Evolutionary conservation across 176 grass and related monocot species (phyloP).

Genomic region (Alloteropsis semialata): DNA sequence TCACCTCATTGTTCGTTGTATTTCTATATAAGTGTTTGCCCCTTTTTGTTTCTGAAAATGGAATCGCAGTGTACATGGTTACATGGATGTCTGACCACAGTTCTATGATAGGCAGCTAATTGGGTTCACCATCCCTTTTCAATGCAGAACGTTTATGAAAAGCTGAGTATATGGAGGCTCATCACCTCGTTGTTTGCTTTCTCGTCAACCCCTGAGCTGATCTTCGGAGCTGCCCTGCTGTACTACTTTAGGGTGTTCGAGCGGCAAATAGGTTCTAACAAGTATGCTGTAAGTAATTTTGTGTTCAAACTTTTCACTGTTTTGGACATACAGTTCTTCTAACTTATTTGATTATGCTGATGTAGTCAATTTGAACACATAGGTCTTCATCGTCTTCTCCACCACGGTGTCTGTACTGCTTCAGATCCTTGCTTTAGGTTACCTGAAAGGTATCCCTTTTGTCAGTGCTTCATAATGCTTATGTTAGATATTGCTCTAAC

Average conservation of each 20-base stretch:
- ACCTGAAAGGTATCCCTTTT: conserved; percentile 59
- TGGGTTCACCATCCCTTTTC: background rate
- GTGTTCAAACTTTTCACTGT: too few species aligned
- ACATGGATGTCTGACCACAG: too few species aligned
- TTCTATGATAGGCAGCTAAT: background rate
- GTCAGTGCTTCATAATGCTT: background rate
- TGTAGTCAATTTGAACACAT: conserved; percentile 27
- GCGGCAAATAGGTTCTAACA: conserved; percentile 90
- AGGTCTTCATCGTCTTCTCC: conserved; percentile 87
- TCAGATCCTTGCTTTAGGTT: conserved; percentile 78
- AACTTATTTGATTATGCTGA: conserved; percentile 23
- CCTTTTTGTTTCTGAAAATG: too few species aligned
- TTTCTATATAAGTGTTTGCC: too few species aligned
- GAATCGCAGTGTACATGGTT: too few species aligned
- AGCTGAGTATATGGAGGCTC: conserved; percentile 64
- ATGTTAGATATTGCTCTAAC: background rate
- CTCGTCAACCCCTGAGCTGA: conserved; percentile 74
- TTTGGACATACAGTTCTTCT: background rate
- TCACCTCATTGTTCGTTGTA: conserved; percentile 65
- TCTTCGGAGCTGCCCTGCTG: conserved; percentile 72
- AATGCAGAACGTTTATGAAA: conserved; percentile 70
- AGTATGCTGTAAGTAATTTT: conserved; percentile 72
- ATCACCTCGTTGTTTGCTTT: conserved; percentile 70
- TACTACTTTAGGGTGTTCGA: conserved; percentile 98
- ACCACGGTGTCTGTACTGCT: conserved; percentile 51